Percentiles rank a stretch among this genome's conserved stretches.
phyloP scores from a whole-genome alignment of 768 basidiomycete genomes.

The Russula lepida region DNA sequence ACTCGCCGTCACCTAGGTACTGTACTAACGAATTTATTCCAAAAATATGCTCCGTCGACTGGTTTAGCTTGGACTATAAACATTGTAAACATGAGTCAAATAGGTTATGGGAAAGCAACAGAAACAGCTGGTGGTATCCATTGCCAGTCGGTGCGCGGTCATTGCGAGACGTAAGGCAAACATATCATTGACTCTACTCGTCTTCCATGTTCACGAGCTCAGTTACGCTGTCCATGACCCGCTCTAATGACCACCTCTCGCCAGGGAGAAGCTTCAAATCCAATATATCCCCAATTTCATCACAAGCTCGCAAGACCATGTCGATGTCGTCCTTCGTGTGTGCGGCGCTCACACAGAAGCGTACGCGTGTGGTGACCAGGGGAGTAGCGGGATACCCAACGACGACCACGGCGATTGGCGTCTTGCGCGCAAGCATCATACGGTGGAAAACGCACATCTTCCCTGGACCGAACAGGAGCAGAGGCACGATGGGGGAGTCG shows the following conservation, averaged over 20 bases:
- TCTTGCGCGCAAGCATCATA: slow-evolving; percentile 70
- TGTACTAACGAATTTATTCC: neutral
- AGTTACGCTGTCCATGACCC: slow-evolving; percentile 59
- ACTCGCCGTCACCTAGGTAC: neutral
- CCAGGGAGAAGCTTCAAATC: slow-evolving; percentile 76
- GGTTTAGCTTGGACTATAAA: slow-evolving; percentile 1
- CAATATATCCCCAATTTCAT: slow-evolving; percentile 84
- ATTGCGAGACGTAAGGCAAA: neutral
- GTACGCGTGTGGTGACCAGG: slow-evolving; percentile 76
- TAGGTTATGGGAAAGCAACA: neutral
- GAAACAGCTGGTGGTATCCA: slow-evolving; percentile 1
- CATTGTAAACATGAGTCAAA: neutral
- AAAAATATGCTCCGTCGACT: neutral
- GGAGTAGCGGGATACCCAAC: slow-evolving; percentile 89
- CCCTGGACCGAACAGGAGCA: slow-evolving; percentile 86
- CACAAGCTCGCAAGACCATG: slow-evolving; percentile 71
- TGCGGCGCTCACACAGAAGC: slow-evolving; percentile 90
- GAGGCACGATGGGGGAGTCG: slow-evolving; percentile 87
- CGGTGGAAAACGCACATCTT: slow-evolving; percentile 91
- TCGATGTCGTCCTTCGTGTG: slow-evolving; percentile 99
- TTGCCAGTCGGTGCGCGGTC: neutral
- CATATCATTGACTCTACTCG: slow-evolving; percentile 1
- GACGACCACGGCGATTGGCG: slow-evolving; percentile 82
- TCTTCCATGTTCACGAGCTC: slow-evolving; percentile 54
- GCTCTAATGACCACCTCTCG: slow-evolving; percentile 74